phyloP scores from a whole-genome alignment of 176 grass and related monocot species.

The Themeda triandra region DNA sequence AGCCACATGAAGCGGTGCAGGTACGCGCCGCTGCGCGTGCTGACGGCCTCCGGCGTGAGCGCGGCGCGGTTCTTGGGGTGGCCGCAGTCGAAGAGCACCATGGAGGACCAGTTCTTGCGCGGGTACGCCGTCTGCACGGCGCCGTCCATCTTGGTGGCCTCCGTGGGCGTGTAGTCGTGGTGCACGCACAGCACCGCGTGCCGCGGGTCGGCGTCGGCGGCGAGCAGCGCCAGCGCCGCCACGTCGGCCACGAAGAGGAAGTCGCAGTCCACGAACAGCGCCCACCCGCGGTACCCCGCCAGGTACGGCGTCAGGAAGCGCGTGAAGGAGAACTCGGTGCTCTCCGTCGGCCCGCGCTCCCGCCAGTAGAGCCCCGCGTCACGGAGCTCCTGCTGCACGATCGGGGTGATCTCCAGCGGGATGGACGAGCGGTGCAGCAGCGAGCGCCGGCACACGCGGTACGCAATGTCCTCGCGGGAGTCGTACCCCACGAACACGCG shows the following conservation, averaged over 20 bases:
- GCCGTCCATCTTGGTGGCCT: conserved; percentile 93
- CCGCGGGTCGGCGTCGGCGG: conserved; percentile 29
- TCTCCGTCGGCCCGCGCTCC: conserved; percentile 59
- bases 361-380: conserved; percentile 62
- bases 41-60: conserved; percentile 81
- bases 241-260: conserved; percentile 87
- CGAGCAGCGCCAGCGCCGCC: conserved; percentile 13
- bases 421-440: conserved; percentile 61
- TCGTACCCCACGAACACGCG: conserved; percentile 88
- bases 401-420: conserved; percentile 54
- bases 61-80: conserved; percentile 76
- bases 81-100: conserved; percentile 82
- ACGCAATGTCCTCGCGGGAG: conserved; percentile 68
- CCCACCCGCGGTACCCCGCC: conserved; percentile 69
- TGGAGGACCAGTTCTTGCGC: conserved; percentile 97
- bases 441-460: conserved; percentile 76
- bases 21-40: conserved; percentile 57
- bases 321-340: conserved; percentile 96
- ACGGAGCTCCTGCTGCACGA: conserved; percentile 67
- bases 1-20: conserved; percentile 92
- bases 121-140: conserved; percentile 75
- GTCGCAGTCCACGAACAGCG: conserved; percentile 88
- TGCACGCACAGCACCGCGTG: conserved; percentile 59
- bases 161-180: conserved; percentile 69
- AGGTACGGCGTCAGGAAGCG: conserved; percentile 85